Percentiles rank a stretch among this genome's conserved stretches.
Conservation (phyloP, 140 eudicot genomes). For the Stevia rebaudiana region DNA sequence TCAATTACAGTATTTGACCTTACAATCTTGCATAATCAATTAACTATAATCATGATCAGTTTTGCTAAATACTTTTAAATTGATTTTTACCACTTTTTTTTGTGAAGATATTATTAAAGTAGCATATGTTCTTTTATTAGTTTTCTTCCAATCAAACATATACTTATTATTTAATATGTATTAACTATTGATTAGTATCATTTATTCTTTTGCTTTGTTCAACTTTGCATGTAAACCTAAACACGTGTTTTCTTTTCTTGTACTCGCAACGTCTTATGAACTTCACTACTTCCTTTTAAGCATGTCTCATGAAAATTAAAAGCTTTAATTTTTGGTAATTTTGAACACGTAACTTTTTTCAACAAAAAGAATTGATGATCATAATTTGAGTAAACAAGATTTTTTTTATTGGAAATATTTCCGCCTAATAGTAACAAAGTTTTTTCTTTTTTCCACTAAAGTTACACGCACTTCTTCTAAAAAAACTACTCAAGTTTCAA, state of each 20-base stretch:
- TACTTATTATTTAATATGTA: not conserved
- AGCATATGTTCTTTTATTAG: not conserved
- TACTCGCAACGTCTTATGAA: constrained; percentile 5
- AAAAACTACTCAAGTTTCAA: no score
- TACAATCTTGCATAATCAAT: not conserved
- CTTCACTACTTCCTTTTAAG: not conserved
- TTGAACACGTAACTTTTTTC: not conserved
- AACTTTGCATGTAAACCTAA: constrained; percentile 18
- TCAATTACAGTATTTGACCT: no score
- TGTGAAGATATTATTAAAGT: not conserved
- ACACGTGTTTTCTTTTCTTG: constrained; percentile 8
- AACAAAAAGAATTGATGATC: not conserved
- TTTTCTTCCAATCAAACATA: not conserved
- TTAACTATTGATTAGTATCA: not conserved
- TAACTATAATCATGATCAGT: not conserved
- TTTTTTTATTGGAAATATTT: no score
- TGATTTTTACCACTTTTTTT: not conserved
- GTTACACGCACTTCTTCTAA: no score
- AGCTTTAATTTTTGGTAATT: not conserved
- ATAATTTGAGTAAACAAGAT: constrained; percentile 2
- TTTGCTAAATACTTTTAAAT: constrained; percentile 1
- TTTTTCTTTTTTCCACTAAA: no score
- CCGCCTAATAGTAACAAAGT: no score
- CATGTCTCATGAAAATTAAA: not conserved
- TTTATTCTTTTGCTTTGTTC: constrained; percentile 15